A percentile compares a stretch with the other conserved stretches of the same genome.
Evolutionary conservation across 129 eudicot genomes (phyloP).

Genomic region (Pulicaria dysenterica): DNA sequence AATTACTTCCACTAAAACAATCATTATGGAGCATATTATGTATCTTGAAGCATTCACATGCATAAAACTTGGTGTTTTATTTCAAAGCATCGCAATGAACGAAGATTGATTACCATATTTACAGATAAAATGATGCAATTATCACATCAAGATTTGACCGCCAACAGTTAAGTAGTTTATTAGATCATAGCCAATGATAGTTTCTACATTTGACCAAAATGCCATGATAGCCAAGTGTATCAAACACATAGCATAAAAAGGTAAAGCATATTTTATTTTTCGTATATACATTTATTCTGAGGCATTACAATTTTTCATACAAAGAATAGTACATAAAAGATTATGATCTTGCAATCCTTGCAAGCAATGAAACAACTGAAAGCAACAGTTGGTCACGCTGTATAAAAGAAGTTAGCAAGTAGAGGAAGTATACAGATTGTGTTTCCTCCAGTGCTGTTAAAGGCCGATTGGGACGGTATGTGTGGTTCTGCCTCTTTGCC

Average conservation of each 20-base stretch:
- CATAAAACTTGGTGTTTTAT: no score
- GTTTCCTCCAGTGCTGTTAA: constrained; percentile 81
- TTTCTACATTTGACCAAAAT: no score
- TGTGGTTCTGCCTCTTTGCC: constrained; percentile 97
- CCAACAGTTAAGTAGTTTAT: no score
- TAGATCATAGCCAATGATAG: no score
- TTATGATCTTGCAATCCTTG: neutral
- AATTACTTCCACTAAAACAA: no score
- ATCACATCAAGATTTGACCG: no score
- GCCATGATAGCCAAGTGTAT: no score
- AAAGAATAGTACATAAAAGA: neutral
- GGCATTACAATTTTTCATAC: neutral
- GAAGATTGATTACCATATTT: no score
- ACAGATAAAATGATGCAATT: no score
- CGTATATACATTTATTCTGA: constrained; percentile 12
- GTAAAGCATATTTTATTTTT: neutral
- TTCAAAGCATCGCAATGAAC: no score
- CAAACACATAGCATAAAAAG: neutral
- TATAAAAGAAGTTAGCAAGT: neutral
- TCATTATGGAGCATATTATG: no score
- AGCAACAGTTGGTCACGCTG: neutral
- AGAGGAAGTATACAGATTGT: constrained; percentile 54
- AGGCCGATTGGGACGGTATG: constrained; percentile 96
- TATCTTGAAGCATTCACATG: no score
- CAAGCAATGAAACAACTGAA: neutral